Percentiles rank a stretch among this genome's conserved stretches.
These are phyloP conservation scores for Ophiostoma sp. DNA, from an alignment of 2,329 filamentous ascomycete species.

Conservation along the genomic window DNA sequence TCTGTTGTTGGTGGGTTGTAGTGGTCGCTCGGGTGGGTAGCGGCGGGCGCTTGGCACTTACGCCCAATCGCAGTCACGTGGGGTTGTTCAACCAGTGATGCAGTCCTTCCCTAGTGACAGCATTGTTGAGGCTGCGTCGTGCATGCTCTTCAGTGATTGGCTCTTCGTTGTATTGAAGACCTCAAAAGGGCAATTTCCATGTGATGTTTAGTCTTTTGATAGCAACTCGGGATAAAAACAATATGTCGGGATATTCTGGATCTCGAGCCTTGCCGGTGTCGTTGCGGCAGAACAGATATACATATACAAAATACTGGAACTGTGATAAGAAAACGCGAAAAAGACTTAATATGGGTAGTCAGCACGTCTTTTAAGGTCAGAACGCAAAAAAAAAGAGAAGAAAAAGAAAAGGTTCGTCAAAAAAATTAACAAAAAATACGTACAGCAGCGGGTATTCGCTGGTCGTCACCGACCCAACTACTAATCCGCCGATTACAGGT, in stretches of 20 bases:
- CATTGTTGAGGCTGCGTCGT: not conserved
- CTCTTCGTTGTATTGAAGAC: not conserved
- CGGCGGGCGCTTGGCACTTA: not conserved
- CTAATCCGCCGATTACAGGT: too few relatives aligned
- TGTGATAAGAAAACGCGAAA: too few relatives aligned
- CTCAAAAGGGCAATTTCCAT: not conserved
- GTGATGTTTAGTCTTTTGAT: not conserved
- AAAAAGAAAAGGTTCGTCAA: too few relatives aligned
- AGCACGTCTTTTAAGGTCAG: too few relatives aligned
- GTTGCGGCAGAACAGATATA: not conserved
- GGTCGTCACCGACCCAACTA: too few relatives aligned
- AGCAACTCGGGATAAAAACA: not conserved
- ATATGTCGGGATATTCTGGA: not conserved
- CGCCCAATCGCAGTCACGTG: constrained; percentile 9
- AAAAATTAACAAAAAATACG: too few relatives aligned
- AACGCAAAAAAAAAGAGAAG: too few relatives aligned
- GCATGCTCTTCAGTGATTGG: not conserved
- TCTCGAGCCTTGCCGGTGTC: not conserved
- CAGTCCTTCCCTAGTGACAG: not conserved
- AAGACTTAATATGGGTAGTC: too few relatives aligned
- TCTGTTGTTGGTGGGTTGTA: constrained; percentile 4
- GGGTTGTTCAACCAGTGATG: not conserved
- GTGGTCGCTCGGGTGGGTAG: not conserved
- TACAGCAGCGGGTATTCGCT: too few relatives aligned
- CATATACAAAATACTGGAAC: too few relatives aligned